Base-by-base conservation (phyloP, 208 protist species). In the Acanthamoeba castellanii region DNA sequence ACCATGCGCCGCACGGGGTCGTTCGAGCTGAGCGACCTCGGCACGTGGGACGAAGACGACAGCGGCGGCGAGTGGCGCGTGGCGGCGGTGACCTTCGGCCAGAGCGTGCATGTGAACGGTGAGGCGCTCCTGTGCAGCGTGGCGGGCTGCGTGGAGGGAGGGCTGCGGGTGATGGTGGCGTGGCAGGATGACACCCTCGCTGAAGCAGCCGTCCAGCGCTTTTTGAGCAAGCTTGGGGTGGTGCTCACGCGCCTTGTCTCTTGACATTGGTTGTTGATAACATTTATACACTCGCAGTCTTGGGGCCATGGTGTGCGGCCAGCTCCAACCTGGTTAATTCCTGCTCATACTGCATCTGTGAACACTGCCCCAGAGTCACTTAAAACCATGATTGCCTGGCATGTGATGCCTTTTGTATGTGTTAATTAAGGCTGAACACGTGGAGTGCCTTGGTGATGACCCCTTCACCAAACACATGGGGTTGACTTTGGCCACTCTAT, bases 71-170 rank as follows among this genome's bases (percentile, higher is more conserved):
- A 16, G 37, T 32, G 16, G 76, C 18, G 14, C 11, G 76, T 85
- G 47, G 22, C 18, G 47, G 9, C 11, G 16, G 76, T 85, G 7
- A 57, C 47, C 76, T 85, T 85, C n/a, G 76, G 76, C 25, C 76
- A 85, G 45, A 85, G 76, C 76, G 76, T 32, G 45, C 76, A 85
- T 22, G 76, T 85, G 9, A 85, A 85, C 47, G 76, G 76, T 20
- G 42, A n/a, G 34, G 76, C 76, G 76, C 76, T 85, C 14, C 42
- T 85, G 42, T 85, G 76, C 76, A 85, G 76, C 45, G 76, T 85
- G 16, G 76, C 22, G n/a, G 32, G 42, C 30, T 59, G 76, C 20
- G 45, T 16, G 8, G 34, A 25, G 47, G 76, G 76, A 0, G 76
- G 76, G 22, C 22, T 85, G 76, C 47, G 45, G 0, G 25, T 50